Conservation (phyloP, 2,329 filamentous ascomycete genomes). For the Fusarium dlaminii region DNA sequence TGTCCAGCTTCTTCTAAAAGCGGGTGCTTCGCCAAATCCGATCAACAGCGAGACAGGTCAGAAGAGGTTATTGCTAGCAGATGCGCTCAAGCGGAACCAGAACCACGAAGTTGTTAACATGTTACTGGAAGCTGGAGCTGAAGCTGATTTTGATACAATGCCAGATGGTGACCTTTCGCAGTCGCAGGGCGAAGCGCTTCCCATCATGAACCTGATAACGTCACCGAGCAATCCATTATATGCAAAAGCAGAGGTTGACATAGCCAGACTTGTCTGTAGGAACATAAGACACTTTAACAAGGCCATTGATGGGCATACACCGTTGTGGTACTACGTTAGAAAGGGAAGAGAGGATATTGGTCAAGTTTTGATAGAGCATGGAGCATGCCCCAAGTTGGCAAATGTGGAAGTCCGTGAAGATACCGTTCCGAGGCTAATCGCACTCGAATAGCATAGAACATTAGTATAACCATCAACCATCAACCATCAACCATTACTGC, state of each 20-base stretch:
- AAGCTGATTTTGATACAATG: constrained; percentile 21
- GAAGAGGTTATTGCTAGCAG: constrained; percentile 19
- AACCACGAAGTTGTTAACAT: constrained; percentile 9
- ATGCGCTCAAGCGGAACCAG: constrained; percentile 5
- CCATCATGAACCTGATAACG: constrained; percentile 25
- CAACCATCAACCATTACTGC: not conserved
- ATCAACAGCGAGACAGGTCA: not conserved
- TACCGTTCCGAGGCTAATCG: constrained; percentile 2
- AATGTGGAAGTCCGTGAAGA: constrained; percentile 17
- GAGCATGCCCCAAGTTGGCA: constrained; percentile 19
- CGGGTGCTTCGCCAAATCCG: constrained; percentile 32
- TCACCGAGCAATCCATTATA: constrained; percentile 11
- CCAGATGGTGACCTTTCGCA: not conserved
- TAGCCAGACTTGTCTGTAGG: constrained; percentile 18
- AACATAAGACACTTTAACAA: constrained; percentile 14
- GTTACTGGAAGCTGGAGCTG: constrained; percentile 20
- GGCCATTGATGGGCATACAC: constrained; percentile 12
- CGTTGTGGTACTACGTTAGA: constrained; percentile 26
- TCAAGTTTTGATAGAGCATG: constrained; percentile 17
- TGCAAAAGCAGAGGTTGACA: constrained; percentile 9
- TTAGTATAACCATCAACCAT: not conserved
- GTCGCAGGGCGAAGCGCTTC: not conserved
- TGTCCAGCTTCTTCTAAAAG: constrained; percentile 22
- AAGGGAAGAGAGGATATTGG: constrained; percentile 21
- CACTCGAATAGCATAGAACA: not conserved